These are phyloP conservation scores for Cladosporium sp. DNA, from an alignment of 2,329 filamentous ascomycete genomes.

Conservation along the genomic window DNA sequence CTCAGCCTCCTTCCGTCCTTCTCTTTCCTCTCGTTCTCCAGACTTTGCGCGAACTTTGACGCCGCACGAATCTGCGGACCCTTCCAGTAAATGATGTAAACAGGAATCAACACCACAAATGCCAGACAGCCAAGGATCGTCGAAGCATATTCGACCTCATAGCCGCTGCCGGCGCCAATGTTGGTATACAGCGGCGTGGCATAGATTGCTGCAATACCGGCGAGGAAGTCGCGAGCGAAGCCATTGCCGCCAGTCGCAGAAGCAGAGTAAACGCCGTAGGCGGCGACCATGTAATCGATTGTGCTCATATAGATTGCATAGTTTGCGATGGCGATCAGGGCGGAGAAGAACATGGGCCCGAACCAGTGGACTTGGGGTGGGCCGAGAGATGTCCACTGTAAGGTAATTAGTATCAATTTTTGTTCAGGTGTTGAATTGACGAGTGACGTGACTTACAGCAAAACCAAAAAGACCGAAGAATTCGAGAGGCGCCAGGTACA, in stretches of 20 bases:
- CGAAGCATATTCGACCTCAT: conserved; percentile 44
- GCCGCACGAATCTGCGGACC: conserved; percentile 37
- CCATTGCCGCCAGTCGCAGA: conserved; percentile 74
- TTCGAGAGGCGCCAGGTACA: conserved; percentile 49
- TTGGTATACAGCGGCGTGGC: conserved; percentile 50
- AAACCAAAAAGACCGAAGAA: conserved; percentile 63
- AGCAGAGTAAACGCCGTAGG: conserved; percentile 67
- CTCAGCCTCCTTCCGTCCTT: conserved; percentile 16
- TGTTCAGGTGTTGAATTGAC: neutral
- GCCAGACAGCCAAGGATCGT: conserved; percentile 50
- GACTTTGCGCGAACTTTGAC: conserved; percentile 34
- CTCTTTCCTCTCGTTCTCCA: conserved; percentile 42
- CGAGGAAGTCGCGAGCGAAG: conserved; percentile 68
- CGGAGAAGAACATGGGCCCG: conserved; percentile 60
- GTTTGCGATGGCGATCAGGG: conserved; percentile 68
- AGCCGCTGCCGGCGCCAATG: conserved; percentile 21
- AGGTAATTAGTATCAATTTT: conserved; percentile 27
- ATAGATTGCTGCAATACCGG: conserved; percentile 65
- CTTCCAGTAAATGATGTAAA: conserved; percentile 53
- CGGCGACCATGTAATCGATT: conserved; percentile 63
- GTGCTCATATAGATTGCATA: conserved; percentile 32
- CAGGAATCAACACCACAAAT: conserved; percentile 49
- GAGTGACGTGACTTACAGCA: conserved; percentile 48
- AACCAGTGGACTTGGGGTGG: conserved; percentile 59
- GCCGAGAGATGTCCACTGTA: conserved; percentile 59